Evolutionary conservation across 805 yeast genomes (phyloP).

Genomic region (Saccharomycopsis sp.): DNA sequence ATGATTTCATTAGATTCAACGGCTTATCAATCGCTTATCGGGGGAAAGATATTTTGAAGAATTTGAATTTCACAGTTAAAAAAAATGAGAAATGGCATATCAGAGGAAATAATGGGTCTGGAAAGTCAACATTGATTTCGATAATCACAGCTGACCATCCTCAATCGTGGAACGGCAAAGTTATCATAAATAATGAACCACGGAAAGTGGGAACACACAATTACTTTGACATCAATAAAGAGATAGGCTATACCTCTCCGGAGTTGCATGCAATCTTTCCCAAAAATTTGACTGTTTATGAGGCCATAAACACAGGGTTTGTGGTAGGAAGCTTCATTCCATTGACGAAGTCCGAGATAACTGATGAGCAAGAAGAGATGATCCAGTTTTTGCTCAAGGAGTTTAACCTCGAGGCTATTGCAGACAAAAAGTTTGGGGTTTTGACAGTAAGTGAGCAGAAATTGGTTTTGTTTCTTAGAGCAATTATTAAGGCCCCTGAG

Average conservation of each 20-base stretch:
- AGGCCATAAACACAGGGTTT: conserved; percentile 66
- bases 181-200: conserved; percentile 56
- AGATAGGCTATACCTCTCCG: conserved; percentile 86
- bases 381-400: conserved; percentile 41
- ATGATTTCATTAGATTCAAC: conserved; percentile 42
- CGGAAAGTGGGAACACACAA: conserved; percentile 69
- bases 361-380: conserved; percentile 30
- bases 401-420: conserved; percentile 36
- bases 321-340: conserved; percentile 59
- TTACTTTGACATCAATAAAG: conserved; percentile 69
- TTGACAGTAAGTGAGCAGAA: conserved; percentile 72
- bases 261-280: conserved; percentile 90
- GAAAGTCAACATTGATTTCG: conserved; percentile 83
- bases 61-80: conserved; percentile 59
- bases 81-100: conserved; percentile 84
- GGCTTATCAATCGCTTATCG: conserved; percentile 61
- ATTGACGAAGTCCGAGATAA: conserved; percentile 32
- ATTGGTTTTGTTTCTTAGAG: conserved; percentile 64
- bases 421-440: conserved; percentile 42
- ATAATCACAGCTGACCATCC: conserved; percentile 93
- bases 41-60: conserved; percentile 49
- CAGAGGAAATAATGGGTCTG: conserved; percentile 85
- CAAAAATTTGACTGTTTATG: conserved; percentile 39
- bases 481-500: conserved; percentile 71
- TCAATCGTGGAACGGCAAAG: conserved; percentile 79